These are phyloP conservation scores for Podaxis sp. DNA, from an alignment of 768 basidiomycete species.

Conservation along the genomic window DNA sequence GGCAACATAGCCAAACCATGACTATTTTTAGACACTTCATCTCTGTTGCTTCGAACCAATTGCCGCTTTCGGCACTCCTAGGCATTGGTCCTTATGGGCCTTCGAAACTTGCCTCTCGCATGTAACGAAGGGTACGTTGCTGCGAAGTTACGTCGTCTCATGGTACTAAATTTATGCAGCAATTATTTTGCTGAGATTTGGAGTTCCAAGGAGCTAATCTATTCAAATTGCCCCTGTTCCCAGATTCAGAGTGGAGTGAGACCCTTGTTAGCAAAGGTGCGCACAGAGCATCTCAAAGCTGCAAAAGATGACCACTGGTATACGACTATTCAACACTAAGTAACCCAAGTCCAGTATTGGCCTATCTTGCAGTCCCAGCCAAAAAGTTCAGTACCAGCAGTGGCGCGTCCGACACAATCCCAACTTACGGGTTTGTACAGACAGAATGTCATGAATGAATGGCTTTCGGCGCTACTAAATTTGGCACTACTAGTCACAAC, in stretches of 20 bases:
- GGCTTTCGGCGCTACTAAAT: neutral
- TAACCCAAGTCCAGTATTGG: neutral
- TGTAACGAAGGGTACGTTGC: neutral
- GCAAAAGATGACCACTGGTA: neutral
- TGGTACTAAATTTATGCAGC: conserved; percentile 7
- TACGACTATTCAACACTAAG: neutral
- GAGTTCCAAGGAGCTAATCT: neutral
- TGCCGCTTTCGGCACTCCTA: neutral
- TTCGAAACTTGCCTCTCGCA: neutral
- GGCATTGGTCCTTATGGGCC: neutral
- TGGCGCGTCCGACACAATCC: neutral
- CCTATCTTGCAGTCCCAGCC: neutral
- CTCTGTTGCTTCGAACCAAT: neutral
- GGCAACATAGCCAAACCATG: neutral
- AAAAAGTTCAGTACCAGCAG: neutral
- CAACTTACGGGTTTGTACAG: neutral
- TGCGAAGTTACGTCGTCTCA: neutral
- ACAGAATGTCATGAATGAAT: neutral
- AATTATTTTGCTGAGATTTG: conserved; percentile 2
- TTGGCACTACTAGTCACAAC: neutral
- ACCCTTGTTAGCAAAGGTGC: neutral
- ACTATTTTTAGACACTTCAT: neutral
- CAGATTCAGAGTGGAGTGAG: neutral
- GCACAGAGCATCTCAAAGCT: neutral
- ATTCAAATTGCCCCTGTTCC: neutral